These are phyloP conservation scores for Tremella mesenterica DNA, from an alignment of 768 basidiomycete genomes.

Conservation along the genomic window DNA sequence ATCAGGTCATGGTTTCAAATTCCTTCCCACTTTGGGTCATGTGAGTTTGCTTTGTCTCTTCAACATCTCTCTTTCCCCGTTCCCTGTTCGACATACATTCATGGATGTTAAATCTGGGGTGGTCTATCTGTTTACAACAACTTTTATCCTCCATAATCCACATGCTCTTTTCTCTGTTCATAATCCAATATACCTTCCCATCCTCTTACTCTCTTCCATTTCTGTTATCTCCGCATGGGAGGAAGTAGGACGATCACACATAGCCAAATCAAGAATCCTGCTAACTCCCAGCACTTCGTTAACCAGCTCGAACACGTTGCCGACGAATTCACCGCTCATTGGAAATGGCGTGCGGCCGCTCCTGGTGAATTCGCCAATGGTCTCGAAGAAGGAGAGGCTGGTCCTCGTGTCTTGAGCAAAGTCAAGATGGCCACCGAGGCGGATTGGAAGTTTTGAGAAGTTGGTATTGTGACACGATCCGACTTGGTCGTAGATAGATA, in stretches of 20 bases:
- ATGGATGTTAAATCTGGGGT: too few species aligned
- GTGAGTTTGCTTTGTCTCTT: conserved; percentile 1
- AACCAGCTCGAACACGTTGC: conserved; percentile 14
- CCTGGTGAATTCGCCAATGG: conserved; percentile 16
- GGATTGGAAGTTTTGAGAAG: conserved; percentile 9
- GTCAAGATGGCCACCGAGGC: conserved; percentile 7
- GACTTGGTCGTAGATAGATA: too few species aligned
- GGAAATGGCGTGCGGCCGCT: conserved; percentile 10
- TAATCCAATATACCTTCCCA: too few species aligned
- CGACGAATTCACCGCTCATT: conserved; percentile 19
- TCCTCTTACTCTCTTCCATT: too few species aligned
- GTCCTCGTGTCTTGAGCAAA: conserved; percentile 1
- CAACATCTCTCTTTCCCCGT: background rate
- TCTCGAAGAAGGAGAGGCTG: conserved; percentile 18
- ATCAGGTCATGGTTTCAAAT: conserved; percentile 25
- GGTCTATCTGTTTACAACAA: background rate
- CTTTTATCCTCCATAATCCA: background rate
- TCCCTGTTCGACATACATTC: too few species aligned
- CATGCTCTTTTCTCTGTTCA: too few species aligned
- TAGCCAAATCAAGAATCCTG: too few species aligned
- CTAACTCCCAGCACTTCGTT: conserved; percentile 12
- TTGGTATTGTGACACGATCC: too few species aligned
- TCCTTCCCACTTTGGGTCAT: conserved; percentile 20
- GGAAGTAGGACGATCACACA: too few species aligned
- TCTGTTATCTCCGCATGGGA: too few species aligned